These are phyloP conservation scores for Fusarium sp. DNA, from an alignment of 2,329 filamentous ascomycete species.

Conservation along the genomic window DNA sequence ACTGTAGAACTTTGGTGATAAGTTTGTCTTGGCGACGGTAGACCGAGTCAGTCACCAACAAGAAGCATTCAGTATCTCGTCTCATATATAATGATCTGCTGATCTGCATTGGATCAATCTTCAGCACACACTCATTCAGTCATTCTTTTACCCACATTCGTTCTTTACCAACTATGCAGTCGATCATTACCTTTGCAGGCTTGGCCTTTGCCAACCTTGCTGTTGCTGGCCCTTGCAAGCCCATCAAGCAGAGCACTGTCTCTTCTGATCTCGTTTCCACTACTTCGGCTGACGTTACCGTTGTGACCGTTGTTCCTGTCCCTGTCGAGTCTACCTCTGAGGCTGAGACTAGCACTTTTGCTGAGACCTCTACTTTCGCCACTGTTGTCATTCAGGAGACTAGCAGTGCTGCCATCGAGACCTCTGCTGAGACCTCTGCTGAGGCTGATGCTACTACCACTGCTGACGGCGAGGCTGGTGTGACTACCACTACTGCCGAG, in stretches of 20 bases:
- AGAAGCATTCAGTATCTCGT: neutral
- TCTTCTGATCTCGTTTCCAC: neutral
- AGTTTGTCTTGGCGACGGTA: neutral
- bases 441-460: neutral
- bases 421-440: neutral
- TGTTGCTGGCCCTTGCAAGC: conserved; percentile 8
- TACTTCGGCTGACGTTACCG: neutral
- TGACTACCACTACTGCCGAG: neutral
- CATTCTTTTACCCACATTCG: neutral
- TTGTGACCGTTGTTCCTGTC: neutral
- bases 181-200: conserved; percentile 11
- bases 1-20: neutral
- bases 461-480: neutral
- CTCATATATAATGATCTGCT: conserved; percentile 5
- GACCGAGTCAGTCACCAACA: neutral
- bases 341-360: neutral
- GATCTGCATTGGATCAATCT: neutral
- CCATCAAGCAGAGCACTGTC: neutral
- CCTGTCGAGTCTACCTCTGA: neutral
- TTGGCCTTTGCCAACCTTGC: conserved; percentile 15
- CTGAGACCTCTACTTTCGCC: neutral
- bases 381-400: conserved; percentile 2
- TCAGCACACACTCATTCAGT: neutral
- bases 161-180: conserved; percentile 2
- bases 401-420: neutral